phyloP scores from a whole-genome alignment of 1,284 basidiomycete genomes.

The Pyrrhoderma noxium region DNA sequence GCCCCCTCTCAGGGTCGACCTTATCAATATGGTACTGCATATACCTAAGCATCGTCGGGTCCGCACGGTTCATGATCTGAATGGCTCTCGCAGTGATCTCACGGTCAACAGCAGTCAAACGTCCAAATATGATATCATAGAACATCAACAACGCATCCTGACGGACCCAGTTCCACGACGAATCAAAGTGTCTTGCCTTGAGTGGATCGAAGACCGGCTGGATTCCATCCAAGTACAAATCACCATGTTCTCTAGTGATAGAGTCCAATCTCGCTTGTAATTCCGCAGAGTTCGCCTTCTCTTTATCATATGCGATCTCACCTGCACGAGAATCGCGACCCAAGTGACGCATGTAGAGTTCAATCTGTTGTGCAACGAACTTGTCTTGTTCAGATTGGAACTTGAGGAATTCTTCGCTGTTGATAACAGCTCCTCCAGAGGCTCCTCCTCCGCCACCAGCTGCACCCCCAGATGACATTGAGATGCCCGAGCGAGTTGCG shows the following conservation, averaged over 20 bases:
- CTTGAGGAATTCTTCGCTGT: constrained; percentile 96
- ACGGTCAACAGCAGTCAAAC: constrained; percentile 85
- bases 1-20: constrained; percentile 77
- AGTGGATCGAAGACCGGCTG: constrained; percentile 89
- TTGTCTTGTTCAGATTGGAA: constrained; percentile 91
- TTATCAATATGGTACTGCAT: constrained; percentile 95
- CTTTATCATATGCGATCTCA: constrained; percentile 81
- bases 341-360: constrained; percentile 94
- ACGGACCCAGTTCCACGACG: constrained; percentile 98
- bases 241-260: constrained; percentile 86
- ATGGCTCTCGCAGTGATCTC: constrained; percentile 98
- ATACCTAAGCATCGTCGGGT: constrained; percentile 82
- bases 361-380: constrained; percentile 89
- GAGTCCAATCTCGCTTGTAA: constrained; percentile 86
- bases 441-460: constrained; percentile 55
- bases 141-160: constrained; percentile 94
- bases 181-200: constrained; percentile 97
- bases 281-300: constrained; percentile 65
- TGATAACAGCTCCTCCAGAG: constrained; percentile 80
- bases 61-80: constrained; percentile 94
- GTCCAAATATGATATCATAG: constrained; percentile 96
- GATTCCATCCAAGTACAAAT: constrained; percentile 90
- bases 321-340: constrained; percentile 89
- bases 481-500: constrained; percentile 82
- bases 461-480: constrained; percentile 61